Evolutionary conservation across 108 stramenopile genomes (phyloP).

Genomic region (Nitzschia putrida): DNA sequence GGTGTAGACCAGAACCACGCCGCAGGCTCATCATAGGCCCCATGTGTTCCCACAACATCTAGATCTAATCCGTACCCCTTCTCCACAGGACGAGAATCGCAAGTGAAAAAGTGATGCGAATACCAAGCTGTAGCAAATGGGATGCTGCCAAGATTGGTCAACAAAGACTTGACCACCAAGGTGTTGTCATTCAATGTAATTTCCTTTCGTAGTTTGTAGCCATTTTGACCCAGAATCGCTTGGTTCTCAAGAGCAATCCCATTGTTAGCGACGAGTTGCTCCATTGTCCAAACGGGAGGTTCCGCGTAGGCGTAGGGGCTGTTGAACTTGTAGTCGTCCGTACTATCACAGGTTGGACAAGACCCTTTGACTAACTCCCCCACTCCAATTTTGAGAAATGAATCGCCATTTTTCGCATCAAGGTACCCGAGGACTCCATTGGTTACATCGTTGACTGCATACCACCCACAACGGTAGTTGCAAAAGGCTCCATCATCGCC

Average conservation of each 20-base stretch:
- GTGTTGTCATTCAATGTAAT: constrained; percentile 49
- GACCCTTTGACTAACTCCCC: constrained; percentile 70
- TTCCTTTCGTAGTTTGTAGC: constrained; percentile 65
- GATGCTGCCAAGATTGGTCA: constrained; percentile 72
- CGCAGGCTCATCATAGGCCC: constrained; percentile 70
- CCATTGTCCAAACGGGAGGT: constrained; percentile 55
- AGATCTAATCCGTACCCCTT: constrained; percentile 63
- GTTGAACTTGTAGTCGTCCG: constrained; percentile 77
- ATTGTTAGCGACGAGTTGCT: constrained; percentile 30
- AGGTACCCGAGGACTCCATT: constrained; percentile 82
- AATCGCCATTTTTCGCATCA: constrained; percentile 67
- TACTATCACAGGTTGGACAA: constrained; percentile 64
- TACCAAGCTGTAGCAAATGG: constrained; percentile 82
- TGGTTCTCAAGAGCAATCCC: constrained; percentile 55
- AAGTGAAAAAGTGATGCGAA: constrained; percentile 82
- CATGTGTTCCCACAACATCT: constrained; percentile 45
- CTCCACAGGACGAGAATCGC: constrained; percentile 65
- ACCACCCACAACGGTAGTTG: constrained; percentile 58
- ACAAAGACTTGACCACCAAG: constrained; percentile 56
- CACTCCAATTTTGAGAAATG: constrained; percentile 67
- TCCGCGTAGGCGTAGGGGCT: constrained; percentile 69
- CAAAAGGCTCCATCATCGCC: constrained; percentile 78
- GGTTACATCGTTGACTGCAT: constrained; percentile 55
- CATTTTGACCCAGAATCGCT: constrained; percentile 48
- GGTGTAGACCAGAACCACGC: constrained; percentile 68